Percentiles rank a stretch among this genome's conserved stretches.
phyloP scores from a whole-genome alignment of 1,284 basidiomycete genomes.

The Irpex rosettiformis region DNA sequence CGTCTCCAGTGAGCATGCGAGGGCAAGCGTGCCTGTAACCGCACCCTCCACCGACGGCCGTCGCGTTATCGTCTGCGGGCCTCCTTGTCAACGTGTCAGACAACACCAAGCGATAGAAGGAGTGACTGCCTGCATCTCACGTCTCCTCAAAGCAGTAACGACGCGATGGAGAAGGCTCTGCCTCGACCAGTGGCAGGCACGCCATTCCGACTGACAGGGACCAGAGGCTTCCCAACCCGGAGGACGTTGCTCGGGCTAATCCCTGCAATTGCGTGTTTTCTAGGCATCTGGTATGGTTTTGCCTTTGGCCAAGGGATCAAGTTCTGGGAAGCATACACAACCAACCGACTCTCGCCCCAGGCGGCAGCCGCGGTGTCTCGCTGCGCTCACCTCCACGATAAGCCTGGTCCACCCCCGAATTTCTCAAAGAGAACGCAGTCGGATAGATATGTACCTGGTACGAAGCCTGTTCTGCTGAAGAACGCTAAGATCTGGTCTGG shows the following conservation, averaged over 20 bases:
- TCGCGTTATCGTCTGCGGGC: not conserved
- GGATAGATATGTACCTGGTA: conserved; percentile 50
- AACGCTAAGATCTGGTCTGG: conserved; percentile 65
- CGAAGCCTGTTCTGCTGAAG: conserved; percentile 45
- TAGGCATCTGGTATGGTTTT: conserved; percentile 42
- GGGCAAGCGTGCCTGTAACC: no score
- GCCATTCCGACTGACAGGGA: not conserved
- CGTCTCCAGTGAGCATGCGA: no score
- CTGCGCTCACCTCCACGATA: conserved; percentile 24
- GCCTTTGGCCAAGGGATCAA: conserved; percentile 16
- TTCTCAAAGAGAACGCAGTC: conserved; percentile 41
- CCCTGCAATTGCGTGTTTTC: conserved; percentile 24
- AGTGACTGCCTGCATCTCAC: no score
- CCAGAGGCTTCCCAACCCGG: not conserved
- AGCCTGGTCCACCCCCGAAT: conserved; percentile 35
- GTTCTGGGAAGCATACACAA: conserved; percentile 11
- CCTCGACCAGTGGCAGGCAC: not conserved
- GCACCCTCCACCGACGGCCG: not conserved
- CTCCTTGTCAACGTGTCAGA: no score
- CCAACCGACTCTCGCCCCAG: conserved; percentile 18
- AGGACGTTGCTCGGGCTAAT: not conserved
- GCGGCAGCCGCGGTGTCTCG: conserved; percentile 21
- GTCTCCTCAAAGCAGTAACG: no score
- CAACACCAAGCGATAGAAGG: no score
- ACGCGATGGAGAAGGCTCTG: conserved; percentile 4